phyloP scores from a whole-genome alignment of 345 rosid species.

The Euclidium syriacum region DNA sequence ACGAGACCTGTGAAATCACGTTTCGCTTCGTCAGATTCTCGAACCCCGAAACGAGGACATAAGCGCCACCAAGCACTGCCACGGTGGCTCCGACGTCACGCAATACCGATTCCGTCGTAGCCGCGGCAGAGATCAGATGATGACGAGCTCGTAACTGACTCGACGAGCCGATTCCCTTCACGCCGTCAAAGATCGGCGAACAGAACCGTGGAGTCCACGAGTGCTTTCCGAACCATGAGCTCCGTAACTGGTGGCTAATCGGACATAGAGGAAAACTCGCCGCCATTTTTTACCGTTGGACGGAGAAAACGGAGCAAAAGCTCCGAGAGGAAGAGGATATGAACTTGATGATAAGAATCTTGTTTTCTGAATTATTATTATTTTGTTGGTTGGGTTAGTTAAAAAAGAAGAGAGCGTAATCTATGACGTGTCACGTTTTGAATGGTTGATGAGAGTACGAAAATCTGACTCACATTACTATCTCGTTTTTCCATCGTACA shows the following conservation, averaged over 20 bases:
- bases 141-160: slow-evolving; percentile 18
- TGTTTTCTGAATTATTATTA: neutral
- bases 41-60: slow-evolving; percentile 57
- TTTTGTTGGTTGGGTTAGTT: neutral
- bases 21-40: slow-evolving; percentile 56
- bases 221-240: neutral
- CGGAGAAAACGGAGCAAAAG: neutral
- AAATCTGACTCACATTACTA: neutral
- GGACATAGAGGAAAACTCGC: slow-evolving; percentile 8
- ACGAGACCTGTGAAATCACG: slow-evolving; percentile 57
- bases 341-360: neutral
- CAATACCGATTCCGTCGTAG: slow-evolving; percentile 26
- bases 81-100: slow-evolving; percentile 68
- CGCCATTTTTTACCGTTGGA: slow-evolving; percentile 11
- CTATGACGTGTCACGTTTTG: neutral
- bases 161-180: neutral
- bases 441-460: neutral
- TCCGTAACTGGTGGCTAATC: slow-evolving; percentile 13
- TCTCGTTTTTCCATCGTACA: neutral
- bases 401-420: neutral
- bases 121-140: slow-evolving; percentile 8
- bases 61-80: slow-evolving; percentile 70
- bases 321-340: neutral
- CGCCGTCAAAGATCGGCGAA: neutral
- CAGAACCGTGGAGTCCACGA: slow-evolving; percentile 8